A percentile compares a stretch with the other conserved stretches of the same genome.
phyloP scores from a whole-genome alignment of 106 monocot species.

The Hemerocallis citrina region DNA sequence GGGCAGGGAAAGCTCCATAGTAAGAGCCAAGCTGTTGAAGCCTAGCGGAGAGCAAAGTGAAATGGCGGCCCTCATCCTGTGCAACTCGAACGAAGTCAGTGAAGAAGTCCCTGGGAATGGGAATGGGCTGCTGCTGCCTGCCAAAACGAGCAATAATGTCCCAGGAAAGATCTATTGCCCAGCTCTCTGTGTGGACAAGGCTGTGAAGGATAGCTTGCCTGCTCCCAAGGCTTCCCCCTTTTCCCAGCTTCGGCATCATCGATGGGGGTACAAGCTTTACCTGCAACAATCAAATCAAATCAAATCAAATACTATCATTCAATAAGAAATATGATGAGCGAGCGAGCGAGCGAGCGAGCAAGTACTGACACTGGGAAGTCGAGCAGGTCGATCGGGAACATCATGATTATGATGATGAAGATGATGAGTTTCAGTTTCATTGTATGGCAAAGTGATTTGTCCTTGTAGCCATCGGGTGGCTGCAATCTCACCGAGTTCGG shows the following conservation, averaged over 20 bases:
- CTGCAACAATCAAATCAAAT: neutral
- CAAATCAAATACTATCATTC: neutral
- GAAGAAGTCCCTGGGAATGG: conserved; percentile 78
- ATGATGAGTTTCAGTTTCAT: neutral
- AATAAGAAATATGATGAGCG: neutral
- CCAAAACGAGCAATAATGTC: conserved; percentile 89
- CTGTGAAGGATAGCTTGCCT: conserved; percentile 80
- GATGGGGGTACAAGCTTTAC: conserved; percentile 54
- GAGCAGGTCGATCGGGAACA: conserved; percentile 52
- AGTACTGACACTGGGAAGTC: conserved; percentile 24
- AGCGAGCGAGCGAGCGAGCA: too few species aligned
- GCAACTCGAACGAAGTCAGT: conserved; percentile 73
- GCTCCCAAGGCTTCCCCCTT: conserved; percentile 71
- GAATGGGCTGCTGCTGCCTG: conserved; percentile 19
- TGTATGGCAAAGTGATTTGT: conserved; percentile 33
- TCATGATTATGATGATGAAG: neutral
- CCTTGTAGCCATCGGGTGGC: conserved; percentile 56
- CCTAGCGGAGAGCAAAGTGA: conserved; percentile 40
- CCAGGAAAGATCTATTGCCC: conserved; percentile 96
- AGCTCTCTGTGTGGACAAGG: conserved; percentile 96
- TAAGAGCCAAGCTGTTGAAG: conserved; percentile 62
- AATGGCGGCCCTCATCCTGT: conserved; percentile 77
- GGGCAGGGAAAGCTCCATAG: conserved; percentile 74
- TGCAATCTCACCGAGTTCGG: conserved; percentile 39
- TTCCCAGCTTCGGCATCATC: conserved; percentile 82